These are phyloP conservation scores for Xylaria grammica DNA, from an alignment of 495 filamentous ascomycete genomes.

Conservation along the genomic window DNA sequence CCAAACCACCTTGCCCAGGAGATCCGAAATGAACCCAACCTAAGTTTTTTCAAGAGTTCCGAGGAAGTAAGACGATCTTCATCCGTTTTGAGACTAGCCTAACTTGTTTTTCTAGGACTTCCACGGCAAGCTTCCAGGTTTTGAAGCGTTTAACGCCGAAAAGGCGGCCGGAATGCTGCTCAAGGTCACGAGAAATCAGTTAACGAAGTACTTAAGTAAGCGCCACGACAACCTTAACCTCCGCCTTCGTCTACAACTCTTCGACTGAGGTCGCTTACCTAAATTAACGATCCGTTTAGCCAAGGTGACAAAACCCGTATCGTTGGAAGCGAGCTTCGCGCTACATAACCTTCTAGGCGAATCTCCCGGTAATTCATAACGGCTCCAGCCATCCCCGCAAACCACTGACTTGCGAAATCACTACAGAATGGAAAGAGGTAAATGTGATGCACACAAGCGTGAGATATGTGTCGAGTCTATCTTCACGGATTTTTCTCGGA, in stretches of 20 bases:
- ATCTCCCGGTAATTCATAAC: constrained; percentile 19
- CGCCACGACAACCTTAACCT: constrained; percentile 18
- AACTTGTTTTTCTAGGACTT: constrained; percentile 36
- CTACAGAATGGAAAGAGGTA: constrained; percentile 38
- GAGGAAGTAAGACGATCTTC: constrained; percentile 26
- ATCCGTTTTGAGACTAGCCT: constrained; percentile 12
- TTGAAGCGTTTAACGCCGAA: constrained; percentile 48
- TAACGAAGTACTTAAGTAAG: constrained; percentile 56
- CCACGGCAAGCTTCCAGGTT: constrained; percentile 53
- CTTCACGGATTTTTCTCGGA: constrained; percentile 55
- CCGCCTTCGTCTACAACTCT: background rate
- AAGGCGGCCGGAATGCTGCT: constrained; percentile 30
- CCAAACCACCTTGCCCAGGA: constrained; percentile 53
- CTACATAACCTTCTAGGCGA: constrained; percentile 42
- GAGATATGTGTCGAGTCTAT: constrained; percentile 46
- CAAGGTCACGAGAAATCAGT: constrained; percentile 48
- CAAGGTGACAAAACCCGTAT: constrained; percentile 42
- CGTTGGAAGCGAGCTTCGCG: constrained; percentile 47
- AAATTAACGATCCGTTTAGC: constrained; percentile 3
- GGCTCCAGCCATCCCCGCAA: background rate
- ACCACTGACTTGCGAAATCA: background rate
- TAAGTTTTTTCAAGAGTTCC: constrained; percentile 38
- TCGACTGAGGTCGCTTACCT: constrained; percentile 16
- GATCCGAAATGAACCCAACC: constrained; percentile 48
- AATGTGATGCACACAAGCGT: constrained; percentile 28